Conservation (phyloP, 345 rosid genomes). For the Gossypium ekmanianum region DNA sequence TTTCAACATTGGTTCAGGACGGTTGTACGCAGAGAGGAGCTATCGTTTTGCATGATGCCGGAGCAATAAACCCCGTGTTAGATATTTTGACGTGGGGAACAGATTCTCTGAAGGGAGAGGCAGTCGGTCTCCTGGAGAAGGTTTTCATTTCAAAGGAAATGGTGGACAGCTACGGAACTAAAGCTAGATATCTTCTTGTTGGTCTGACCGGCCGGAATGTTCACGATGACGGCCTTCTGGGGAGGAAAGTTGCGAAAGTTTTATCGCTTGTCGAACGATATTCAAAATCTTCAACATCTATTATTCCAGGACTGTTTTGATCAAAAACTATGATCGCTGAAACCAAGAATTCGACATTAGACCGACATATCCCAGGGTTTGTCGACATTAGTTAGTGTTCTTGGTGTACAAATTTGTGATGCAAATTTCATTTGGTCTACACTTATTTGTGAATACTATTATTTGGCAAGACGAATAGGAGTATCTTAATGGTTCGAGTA, state of each 20-base stretch:
- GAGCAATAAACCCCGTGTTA: constrained; percentile 42
- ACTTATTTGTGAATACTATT: background rate
- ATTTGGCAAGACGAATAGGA: background rate
- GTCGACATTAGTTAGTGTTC: too few relatives aligned
- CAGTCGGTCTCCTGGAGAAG: constrained; percentile 49
- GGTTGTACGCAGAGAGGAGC: constrained; percentile 36
- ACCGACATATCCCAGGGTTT: too few relatives aligned
- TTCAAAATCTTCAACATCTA: constrained; percentile 52
- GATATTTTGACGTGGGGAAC: constrained; percentile 53
- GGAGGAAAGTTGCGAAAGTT: constrained; percentile 42
- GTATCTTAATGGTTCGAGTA: too few relatives aligned
- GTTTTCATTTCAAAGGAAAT: constrained; percentile 45
- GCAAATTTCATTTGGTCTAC: background rate
- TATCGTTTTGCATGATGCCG: constrained; percentile 42
- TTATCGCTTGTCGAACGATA: constrained; percentile 45
- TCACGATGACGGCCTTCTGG: constrained; percentile 29
- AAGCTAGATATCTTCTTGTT: constrained; percentile 36
- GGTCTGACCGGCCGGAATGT: constrained; percentile 39
- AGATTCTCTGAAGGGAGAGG: constrained; percentile 50
- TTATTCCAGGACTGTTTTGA: constrained; percentile 43
- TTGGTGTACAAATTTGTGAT: background rate
- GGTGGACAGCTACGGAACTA: constrained; percentile 50
- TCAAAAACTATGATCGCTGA: background rate
- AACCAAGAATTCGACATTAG: background rate
- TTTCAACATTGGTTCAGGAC: constrained; percentile 46